Base-by-base conservation (phyloP, 768 basidiomycete genomes). In the Crassisporium funariophilum region DNA sequence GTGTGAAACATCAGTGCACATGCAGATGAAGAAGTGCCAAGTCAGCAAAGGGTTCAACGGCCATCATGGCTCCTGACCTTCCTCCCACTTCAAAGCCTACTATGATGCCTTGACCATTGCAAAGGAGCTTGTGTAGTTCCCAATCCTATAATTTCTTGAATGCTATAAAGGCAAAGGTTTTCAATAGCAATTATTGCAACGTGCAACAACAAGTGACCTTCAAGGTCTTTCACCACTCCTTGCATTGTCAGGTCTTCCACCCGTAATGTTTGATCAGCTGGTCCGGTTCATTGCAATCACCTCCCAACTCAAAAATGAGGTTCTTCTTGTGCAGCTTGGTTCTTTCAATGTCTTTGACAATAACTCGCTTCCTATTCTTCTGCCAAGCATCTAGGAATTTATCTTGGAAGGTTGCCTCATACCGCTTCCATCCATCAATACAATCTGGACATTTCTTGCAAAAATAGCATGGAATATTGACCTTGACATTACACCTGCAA, bases 351-450 rank as follows among this genome's bases (percentile, higher is more conserved):
- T 33, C 10, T 15, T 20, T 16, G 35, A 20, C 8, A 36, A 16
- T 29, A 7, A 29, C 27, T 29, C 27, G 13, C 27, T 7, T 13
- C 27, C 27, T 13, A 13, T 29, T 29, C 27, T 29, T 6, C 35
- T 15, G 7, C 35, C 35, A 36, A 36, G 35, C 35, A 36, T 36
- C 15, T 15, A 36, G 35, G 35, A 36, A 20, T 36, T 36, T 20
- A 36, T 36, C 35, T 36, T 15, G 13, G n/a, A 36, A 20, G 6
- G 8, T 8, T 36, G 35, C 19, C 15, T 8, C 15, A 36, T 36
- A 15, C 35, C 35, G 15, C 35, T 36, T 36, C 35, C 35, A 16
- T 36, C 35, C 19, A 20, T 36, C 35, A 36, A 36, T 36, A 36
- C 15, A 7, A 36, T 36, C 19, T 36, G 35, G 35, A 36, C 7